phyloP scores from a whole-genome alignment of 257 asterid species.

The Forsythia viridissima region DNA sequence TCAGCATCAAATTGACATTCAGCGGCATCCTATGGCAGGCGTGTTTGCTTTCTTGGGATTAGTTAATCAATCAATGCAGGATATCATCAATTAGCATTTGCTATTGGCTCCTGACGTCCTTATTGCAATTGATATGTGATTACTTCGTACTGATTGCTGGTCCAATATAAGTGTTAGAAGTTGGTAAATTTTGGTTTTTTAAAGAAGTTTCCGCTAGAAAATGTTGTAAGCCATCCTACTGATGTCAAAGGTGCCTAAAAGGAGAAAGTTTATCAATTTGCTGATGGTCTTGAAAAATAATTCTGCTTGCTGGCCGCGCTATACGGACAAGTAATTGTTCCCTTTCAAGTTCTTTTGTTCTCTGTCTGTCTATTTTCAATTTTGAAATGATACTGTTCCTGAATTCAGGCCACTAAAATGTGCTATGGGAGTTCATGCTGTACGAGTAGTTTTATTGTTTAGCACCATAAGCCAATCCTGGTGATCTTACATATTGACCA shows the following conservation, averaged over 20 bases:
- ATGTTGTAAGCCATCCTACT: neutral
- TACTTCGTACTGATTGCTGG: conserved; percentile 4
- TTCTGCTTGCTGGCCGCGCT: conserved; percentile 15
- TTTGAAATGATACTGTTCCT: conserved; percentile 14
- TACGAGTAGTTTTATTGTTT: conserved; percentile 9
- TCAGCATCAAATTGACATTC: conserved; percentile 15
- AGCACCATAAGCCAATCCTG: conserved; percentile 11
- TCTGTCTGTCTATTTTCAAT: conserved; percentile 11
- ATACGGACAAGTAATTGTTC: conserved; percentile 12
- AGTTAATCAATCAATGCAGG: neutral
- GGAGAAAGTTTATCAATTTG: conserved; percentile 16
- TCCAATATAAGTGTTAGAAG: conserved; percentile 1
- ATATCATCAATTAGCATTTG: neutral
- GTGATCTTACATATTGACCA: conserved; percentile 22
- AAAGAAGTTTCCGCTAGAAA: neutral
- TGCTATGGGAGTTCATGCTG: conserved; percentile 4
- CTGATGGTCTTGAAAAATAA: conserved; percentile 8
- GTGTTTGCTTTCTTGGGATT: conserved; percentile 8
- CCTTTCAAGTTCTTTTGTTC: conserved; percentile 1
- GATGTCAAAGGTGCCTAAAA: conserved; percentile 14
- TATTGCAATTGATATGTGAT: conserved; percentile 3
- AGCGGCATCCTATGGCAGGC: conserved; percentile 6
- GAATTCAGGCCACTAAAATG: conserved; percentile 12
- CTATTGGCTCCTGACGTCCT: neutral
- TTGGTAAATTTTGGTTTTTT: neutral